Conservation (phyloP, 371 early-diverging fungal genomes). For the Lichtheimia ornata region DNA sequence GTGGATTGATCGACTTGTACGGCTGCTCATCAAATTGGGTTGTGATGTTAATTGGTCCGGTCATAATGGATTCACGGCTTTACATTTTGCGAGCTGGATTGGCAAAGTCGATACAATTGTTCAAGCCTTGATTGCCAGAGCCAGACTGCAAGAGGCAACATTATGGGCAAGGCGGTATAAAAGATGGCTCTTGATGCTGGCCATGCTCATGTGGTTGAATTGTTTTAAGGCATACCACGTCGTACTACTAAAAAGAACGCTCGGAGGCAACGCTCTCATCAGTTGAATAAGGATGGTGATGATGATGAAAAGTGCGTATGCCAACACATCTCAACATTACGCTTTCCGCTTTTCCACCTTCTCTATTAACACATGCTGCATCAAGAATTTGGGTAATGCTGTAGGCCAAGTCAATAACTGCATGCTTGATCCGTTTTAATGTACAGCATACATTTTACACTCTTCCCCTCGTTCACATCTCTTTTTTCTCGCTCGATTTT, state of each 20-base stretch:
- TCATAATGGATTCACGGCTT: constrained; percentile 54
- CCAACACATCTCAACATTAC: constrained; percentile 22
- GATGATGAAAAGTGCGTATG: constrained; percentile 21
- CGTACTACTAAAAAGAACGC: neutral
- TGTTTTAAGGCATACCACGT: constrained; percentile 20
- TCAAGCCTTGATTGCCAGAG: constrained; percentile 27
- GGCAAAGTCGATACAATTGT: constrained; percentile 52
- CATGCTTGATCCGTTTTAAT: constrained; percentile 44
- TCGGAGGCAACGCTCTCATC: neutral
- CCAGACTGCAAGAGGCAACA: constrained; percentile 22
- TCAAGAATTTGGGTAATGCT: constrained; percentile 28
- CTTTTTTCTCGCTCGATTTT: too few species aligned
- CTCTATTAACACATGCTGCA: constrained; percentile 27
- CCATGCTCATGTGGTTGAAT: constrained; percentile 24
- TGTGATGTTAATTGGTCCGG: constrained; percentile 44
- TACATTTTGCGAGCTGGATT: constrained; percentile 64
- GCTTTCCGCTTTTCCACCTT: constrained; percentile 27
- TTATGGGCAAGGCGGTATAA: constrained; percentile 39
- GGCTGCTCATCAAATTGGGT: constrained; percentile 30
- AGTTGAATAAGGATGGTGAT: neutral
- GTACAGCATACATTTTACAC: neutral
- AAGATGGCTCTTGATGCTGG: constrained; percentile 39
- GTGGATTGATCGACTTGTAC: constrained; percentile 38
- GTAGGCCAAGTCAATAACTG: constrained; percentile 39
- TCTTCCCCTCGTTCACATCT: too few species aligned